Base-by-base conservation (phyloP, 1,284 basidiomycete genomes). In the Cryptococcus hybrid region DNA sequence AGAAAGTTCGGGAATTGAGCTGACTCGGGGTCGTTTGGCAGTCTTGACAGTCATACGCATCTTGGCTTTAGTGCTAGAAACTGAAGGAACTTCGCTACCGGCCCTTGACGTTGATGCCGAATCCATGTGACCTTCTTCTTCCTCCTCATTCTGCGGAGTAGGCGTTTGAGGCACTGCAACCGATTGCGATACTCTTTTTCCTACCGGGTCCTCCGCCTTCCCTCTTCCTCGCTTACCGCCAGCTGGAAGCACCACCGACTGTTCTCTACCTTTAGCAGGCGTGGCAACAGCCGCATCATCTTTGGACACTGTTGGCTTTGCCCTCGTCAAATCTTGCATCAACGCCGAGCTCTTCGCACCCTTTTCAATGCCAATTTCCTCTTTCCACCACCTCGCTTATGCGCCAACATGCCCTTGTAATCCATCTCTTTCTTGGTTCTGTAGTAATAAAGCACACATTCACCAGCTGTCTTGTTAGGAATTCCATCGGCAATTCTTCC, bases 381-480 rank as follows among this genome's bases (percentile, higher is more conserved):
- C 85, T 60, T 85, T 80, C 48, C 84, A 78, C 48, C 84, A 78
- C 86, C 87, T 84, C 62, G 73, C 57, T 76, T 80, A 79, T 62
- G 76, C 68, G 61, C 81, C 73, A 65, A 67, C 52, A 77, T 70
- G 13, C 74, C 65, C 52, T 90, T 86, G 79, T 93, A 95, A 77
- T 94, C 88, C 70, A 92, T 87, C 66, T 83, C 83, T 78, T 95
- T 92, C 83, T 98, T 98, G 79, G 93, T 91, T 58, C 95, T 81
- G 78, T 98, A 98, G 78, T 98, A 98, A 78, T 87, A 96, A 51
- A 88, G 84, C 45, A 98, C 90, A 73, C 94, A 97, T 82, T 97
- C 90, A 0, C 86, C 80, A 0, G 89, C 81, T 3, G 90, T 88
- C 82, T 97, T 98, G 82, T 92, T 83, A 1, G 88, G 86, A 15